Evolutionary conservation across 192 early-diverging fungal genomes (phyloP).

Genomic region (Gigaspora rosea): DNA sequence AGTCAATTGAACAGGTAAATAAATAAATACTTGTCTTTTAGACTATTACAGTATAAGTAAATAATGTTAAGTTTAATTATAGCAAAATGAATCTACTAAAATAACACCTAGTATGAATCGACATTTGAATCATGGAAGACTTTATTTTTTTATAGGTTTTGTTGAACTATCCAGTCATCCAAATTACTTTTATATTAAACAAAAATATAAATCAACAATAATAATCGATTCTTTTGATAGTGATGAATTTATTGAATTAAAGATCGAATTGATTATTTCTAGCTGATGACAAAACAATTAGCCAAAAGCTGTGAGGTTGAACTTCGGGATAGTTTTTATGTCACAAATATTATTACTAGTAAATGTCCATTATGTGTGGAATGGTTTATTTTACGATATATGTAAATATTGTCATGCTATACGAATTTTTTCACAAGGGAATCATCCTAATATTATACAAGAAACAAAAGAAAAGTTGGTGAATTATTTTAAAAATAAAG

Average conservation of each 20-base stretch:
- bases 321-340: neutral
- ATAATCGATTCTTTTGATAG: too few species aligned
- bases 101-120: too few species aligned
- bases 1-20: neutral
- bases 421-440: too few species aligned
- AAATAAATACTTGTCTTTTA: too few species aligned
- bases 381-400: neutral
- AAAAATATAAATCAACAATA: too few species aligned
- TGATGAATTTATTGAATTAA: too few species aligned
- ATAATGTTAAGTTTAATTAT: neutral
- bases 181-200: too few species aligned
- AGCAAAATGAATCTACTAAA: neutral
- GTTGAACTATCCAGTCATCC: too few species aligned
- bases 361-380: neutral
- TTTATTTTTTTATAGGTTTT: too few species aligned
- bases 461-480: neutral
- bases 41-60: neutral
- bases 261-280: neutral
- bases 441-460: neutral
- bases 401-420: too few species aligned
- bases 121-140: too few species aligned
- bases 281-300: neutral
- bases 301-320: neutral
- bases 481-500: conserved; percentile 6
- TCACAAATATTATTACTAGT: neutral